Evolutionary conservation across 495 filamentous ascomycete genomes (phyloP).

Genomic region (Clavariopsis aquatica): DNA sequence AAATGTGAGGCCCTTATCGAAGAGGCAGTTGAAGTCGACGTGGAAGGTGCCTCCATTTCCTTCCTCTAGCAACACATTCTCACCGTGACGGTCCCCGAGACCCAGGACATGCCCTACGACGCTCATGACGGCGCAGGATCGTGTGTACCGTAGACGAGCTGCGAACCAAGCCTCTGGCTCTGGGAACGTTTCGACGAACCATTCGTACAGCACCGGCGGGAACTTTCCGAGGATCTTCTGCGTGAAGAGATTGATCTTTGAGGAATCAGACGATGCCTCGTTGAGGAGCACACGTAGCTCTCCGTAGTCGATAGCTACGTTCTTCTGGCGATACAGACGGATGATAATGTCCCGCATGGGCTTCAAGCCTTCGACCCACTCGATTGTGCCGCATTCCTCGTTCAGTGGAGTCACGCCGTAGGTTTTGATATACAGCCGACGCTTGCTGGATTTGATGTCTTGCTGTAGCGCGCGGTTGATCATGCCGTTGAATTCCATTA

Average conservation of each 20-base stretch:
- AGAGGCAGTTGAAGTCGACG: constrained; percentile 99
- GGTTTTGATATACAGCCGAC: constrained; percentile 88
- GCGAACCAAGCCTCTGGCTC: constrained; percentile 90
- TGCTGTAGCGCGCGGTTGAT: constrained; percentile 91
- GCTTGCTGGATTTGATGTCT: constrained; percentile 83
- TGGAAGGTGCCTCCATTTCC: constrained; percentile 91
- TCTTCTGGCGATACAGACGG: constrained; percentile 69
- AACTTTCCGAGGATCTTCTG: constrained; percentile 56
- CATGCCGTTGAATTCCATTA: constrained; percentile 99
- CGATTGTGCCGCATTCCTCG: constrained; percentile 95
- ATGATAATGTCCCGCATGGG: constrained; percentile 91
- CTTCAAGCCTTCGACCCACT: constrained; percentile 97
- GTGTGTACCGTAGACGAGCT: constrained; percentile 85
- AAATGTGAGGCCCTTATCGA: constrained; percentile 97
- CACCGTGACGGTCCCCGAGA: constrained; percentile 94
- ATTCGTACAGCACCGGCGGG: constrained; percentile 82
- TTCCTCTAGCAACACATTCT: constrained; percentile 96
- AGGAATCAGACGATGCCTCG: constrained; percentile 55
- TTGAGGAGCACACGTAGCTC: constrained; percentile 61
- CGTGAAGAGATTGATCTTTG: constrained; percentile 68
- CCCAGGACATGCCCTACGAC: constrained; percentile 93
- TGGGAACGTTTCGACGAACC: constrained; percentile 94
- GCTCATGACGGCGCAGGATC: constrained; percentile 94
- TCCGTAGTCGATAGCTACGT: constrained; percentile 60
- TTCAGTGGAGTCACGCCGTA: constrained; percentile 96